Evolutionary conservation across 75 land plant genomes (phyloP).

Genomic region (Cryptomeria japonica): DNA sequence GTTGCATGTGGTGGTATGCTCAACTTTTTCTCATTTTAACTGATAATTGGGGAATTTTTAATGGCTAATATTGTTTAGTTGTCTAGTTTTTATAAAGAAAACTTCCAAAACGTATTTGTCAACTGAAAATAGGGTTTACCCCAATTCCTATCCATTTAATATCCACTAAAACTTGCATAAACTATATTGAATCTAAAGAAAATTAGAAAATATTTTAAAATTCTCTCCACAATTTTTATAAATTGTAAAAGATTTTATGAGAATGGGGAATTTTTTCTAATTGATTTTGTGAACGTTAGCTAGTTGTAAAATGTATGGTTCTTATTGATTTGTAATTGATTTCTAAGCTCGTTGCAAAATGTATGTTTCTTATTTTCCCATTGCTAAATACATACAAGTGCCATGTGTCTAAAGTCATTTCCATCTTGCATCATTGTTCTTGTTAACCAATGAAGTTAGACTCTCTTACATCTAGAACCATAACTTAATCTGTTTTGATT

Average conservation of each 20-base stretch:
- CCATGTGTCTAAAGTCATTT: not conserved
- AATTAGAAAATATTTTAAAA: not conserved
- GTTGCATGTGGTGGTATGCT: constrained; percentile 44
- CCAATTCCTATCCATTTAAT: not conserved
- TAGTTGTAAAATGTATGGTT: not conserved
- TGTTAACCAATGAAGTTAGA: not conserved
- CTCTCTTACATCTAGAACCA: not conserved
- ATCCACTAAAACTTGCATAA: not conserved
- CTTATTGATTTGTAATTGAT: no score
- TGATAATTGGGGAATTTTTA: not conserved
- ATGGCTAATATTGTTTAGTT: not conserved
- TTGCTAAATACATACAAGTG: not conserved
- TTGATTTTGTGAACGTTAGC: not conserved
- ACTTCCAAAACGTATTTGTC: not conserved
- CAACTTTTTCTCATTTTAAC: not conserved
- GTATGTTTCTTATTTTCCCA: no score
- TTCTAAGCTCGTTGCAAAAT: no score
- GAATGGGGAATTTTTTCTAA: not conserved
- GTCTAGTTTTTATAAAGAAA: not conserved
- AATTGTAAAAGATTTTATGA: not conserved
- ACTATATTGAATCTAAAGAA: not conserved
- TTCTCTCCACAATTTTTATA: not conserved
- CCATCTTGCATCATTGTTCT: not conserved
- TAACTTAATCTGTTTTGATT: not conserved
- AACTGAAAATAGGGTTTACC: not conserved